A percentile compares a stretch with the other conserved stretches of the same genome.
Evolutionary conservation across 208 protist species (phyloP).

Genomic region (Trypanosoma theileri): DNA sequence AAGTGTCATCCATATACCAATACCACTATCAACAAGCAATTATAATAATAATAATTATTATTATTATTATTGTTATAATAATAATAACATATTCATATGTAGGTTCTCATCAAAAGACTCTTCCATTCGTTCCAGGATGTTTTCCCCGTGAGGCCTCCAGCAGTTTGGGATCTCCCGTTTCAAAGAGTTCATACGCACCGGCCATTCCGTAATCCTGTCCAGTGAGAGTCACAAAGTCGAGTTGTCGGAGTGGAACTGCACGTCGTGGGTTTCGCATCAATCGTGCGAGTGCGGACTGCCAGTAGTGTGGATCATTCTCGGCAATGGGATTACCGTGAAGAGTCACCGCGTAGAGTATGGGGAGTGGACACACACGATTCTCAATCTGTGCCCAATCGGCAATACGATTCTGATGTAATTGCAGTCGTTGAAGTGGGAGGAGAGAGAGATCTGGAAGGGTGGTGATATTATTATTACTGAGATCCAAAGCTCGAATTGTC

Average conservation of each 20-base stretch:
- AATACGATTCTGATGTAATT: constrained; percentile 79
- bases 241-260: constrained; percentile 50
- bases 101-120: too few relatives aligned
- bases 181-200: constrained; percentile 64
- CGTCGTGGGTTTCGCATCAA: constrained; percentile 55
- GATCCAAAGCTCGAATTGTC: constrained; percentile 73
- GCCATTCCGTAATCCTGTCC: constrained; percentile 77
- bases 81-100: too few relatives aligned
- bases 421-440: constrained; percentile 71
- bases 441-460: constrained; percentile 58
- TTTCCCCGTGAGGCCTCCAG: constrained; percentile 37
- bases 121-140: constrained; percentile 19
- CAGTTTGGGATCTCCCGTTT: constrained; percentile 42
- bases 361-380: constrained; percentile 56
- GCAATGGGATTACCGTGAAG: constrained; percentile 86
- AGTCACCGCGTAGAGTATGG: constrained; percentile 54
- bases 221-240: constrained; percentile 84
- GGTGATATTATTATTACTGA: constrained; percentile 71
- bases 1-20: too few relatives aligned
- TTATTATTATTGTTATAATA: too few relatives aligned
- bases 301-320: constrained; percentile 61
- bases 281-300: constrained; percentile 47
- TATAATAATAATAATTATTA: too few relatives aligned
- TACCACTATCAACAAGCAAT: too few relatives aligned
- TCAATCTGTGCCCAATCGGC: constrained; percentile 72